phyloP scores from a whole-genome alignment of 23 red algal species.

The Chondrus crispus region DNA sequence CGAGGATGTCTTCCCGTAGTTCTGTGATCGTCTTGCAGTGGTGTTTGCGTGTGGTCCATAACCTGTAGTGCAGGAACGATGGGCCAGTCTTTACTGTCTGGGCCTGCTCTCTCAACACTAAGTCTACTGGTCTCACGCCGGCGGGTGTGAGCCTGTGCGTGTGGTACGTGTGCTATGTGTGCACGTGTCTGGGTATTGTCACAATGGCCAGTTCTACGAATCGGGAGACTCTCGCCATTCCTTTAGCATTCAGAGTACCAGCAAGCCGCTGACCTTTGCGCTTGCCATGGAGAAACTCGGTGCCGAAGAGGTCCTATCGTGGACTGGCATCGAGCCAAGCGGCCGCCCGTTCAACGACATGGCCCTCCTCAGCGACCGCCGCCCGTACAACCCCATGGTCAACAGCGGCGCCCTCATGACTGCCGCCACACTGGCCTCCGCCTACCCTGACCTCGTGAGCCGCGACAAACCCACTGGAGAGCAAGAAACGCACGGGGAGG shows the following conservation, averaged over 20 bases:
- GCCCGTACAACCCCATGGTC: constrained; percentile 53
- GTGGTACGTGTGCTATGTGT: no score
- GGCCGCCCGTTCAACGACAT: constrained; percentile 54
- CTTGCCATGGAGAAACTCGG: constrained; percentile 27
- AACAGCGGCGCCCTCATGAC: constrained; percentile 63
- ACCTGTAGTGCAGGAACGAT: no score
- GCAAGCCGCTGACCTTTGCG: constrained; percentile 49
- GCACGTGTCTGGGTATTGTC: no score
- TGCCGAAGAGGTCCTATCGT: background rate
- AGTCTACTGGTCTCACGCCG: no score
- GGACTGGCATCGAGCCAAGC: constrained; percentile 45
- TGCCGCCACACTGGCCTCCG: constrained; percentile 28
- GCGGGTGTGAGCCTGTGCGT: no score
- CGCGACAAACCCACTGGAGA: constrained; percentile 21
- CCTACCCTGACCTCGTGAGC: background rate
- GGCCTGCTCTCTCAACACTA: no score
- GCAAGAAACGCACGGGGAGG: background rate
- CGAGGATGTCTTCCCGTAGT: no score
- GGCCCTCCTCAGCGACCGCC: constrained; percentile 26
- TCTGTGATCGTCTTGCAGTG: no score
- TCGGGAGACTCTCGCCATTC: background rate
- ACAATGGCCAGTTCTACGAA: constrained; percentile 48
- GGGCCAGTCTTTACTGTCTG: no score
- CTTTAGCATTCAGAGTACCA: constrained; percentile 53
- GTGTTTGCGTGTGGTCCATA: no score